Evolutionary conservation across 2,329 filamentous ascomycete species (phyloP).

Genomic region (Aspergillus eucalypticola): DNA sequence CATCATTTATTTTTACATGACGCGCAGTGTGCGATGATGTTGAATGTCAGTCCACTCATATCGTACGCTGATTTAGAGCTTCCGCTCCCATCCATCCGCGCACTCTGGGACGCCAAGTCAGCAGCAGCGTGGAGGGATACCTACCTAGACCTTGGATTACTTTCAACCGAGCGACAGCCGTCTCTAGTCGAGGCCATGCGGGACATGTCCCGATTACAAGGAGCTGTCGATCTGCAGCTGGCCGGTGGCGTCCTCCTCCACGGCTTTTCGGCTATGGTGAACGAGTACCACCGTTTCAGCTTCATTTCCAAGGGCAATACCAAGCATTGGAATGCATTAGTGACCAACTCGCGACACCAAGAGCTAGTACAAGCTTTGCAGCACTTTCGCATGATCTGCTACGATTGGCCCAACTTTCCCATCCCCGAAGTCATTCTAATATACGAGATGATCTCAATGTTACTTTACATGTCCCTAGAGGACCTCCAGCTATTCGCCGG

Average conservation of each 20-base stretch:
- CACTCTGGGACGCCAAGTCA: conserved; percentile 66
- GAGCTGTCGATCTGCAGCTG: conserved; percentile 58
- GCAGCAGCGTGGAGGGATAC: conserved; percentile 65
- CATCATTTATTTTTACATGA: conserved; percentile 68
- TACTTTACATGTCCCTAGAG: conserved; percentile 46
- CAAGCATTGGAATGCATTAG: conserved; percentile 44
- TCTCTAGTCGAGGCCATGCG: conserved; percentile 53
- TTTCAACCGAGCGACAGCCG: conserved; percentile 35
- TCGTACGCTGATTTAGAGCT: conserved; percentile 69
- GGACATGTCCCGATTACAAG: conserved; percentile 56
- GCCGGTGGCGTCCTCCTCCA: conserved; percentile 64
- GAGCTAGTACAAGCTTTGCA: conserved; percentile 63
- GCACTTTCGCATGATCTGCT: conserved; percentile 46
- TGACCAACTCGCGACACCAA: conserved; percentile 59
- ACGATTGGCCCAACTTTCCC: conserved; percentile 18
- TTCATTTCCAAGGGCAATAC: conserved; percentile 48
- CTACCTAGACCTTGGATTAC: conserved; percentile 48
- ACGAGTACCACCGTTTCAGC: conserved; percentile 60
- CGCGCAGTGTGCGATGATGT: conserved; percentile 66
- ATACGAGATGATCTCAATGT: conserved; percentile 37
- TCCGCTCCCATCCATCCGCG: conserved; percentile 62
- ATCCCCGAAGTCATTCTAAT: conserved; percentile 34
- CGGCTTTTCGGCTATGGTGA: conserved; percentile 65
- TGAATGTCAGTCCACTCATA: conserved; percentile 64
- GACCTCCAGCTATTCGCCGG: conserved; percentile 48